Percentiles rank a stretch among this genome's conserved stretches.
phyloP scores from a whole-genome alignment of 2,329 filamentous ascomycete species.

The Xylaria sp. region DNA sequence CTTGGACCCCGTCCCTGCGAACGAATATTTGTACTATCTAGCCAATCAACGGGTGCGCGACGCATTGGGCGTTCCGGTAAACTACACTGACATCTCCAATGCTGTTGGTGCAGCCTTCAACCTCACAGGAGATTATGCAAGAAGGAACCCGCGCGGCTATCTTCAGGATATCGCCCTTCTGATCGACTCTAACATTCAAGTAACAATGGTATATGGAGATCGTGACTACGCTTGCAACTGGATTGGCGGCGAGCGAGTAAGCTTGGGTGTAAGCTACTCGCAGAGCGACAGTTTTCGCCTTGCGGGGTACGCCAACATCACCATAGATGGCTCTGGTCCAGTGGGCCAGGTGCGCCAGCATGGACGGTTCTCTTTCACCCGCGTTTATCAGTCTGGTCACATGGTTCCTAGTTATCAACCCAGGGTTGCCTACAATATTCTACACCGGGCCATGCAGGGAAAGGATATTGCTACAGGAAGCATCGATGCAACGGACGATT shows the following conservation, averaged over 20 bases:
- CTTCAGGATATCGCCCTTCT: background rate
- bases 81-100: background rate
- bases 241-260: slow-evolving; percentile 5
- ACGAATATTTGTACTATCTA: background rate
- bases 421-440: background rate
- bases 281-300: background rate
- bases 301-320: background rate
- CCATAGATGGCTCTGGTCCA: background rate
- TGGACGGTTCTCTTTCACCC: background rate
- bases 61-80: background rate
- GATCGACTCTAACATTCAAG: background rate
- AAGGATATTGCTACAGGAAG: background rate
- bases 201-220: background rate
- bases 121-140: background rate
- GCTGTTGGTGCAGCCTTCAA: background rate
- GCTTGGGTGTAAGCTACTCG: background rate
- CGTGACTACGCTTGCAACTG: slow-evolving; percentile 1
- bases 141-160: background rate
- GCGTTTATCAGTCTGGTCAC: background rate
- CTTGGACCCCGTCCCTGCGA: background rate
- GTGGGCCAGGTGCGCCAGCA: background rate
- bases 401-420: background rate
- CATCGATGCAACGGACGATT: slow-evolving; percentile 35
- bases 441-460: background rate
- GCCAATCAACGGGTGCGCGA: background rate